phyloP scores from a whole-genome alignment of 768 basidiomycete species.

The Russula emetica region DNA sequence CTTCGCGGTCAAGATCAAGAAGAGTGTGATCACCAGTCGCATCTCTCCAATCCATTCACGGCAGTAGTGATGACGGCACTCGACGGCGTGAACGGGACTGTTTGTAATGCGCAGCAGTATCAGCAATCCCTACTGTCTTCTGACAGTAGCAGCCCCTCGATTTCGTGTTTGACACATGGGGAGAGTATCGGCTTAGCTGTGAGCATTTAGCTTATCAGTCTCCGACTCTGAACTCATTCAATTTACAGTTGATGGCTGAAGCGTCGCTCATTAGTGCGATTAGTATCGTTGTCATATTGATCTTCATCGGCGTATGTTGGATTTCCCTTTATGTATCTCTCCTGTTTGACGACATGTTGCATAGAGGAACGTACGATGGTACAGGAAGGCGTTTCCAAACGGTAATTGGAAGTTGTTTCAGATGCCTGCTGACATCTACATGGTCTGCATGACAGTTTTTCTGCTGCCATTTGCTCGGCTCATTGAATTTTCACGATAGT shows the following conservation, averaged over 20 bases:
- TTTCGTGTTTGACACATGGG: conserved; percentile 34
- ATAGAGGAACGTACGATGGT: no score
- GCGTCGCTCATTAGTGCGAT: conserved; percentile 31
- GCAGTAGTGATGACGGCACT: not conserved
- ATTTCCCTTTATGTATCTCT: no score
- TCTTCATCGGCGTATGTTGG: no score
- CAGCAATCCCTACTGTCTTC: not conserved
- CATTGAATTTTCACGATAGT: no score
- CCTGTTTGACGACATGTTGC: no score
- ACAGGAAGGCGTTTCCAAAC: no score
- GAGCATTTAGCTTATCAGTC: conserved; percentile 7
- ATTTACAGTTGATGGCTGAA: conserved; percentile 35
- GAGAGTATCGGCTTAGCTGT: conserved; percentile 40
- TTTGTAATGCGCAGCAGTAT: conserved; percentile 8
- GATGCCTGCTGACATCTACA: no score
- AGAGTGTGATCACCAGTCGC: not conserved
- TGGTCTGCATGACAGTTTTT: no score
- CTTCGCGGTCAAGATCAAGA: not conserved
- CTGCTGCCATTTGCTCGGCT: no score
- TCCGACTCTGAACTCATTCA: not conserved
- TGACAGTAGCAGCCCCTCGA: not conserved
- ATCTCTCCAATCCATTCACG: not conserved
- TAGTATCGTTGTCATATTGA: no score
- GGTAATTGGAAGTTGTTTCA: no score
- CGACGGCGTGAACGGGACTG: conserved; percentile 12